Evolutionary conservation across 2,329 filamentous ascomycete genomes (phyloP).

Genomic region (Xylariaceae sp.): DNA sequence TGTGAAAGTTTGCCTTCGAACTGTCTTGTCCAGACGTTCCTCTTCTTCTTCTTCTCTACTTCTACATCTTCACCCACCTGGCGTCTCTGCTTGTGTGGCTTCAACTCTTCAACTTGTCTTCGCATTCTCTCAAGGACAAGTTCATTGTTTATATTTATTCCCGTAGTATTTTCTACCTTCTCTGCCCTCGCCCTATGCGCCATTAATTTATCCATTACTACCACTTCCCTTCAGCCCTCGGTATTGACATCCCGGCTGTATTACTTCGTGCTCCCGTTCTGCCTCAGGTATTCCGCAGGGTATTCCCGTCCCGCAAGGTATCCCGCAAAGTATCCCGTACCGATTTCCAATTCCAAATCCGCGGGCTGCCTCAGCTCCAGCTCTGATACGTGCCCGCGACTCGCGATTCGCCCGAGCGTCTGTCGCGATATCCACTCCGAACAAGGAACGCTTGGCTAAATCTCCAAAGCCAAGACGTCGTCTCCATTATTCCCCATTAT

Average conservation of each 20-base stretch:
- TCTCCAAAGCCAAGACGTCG: neutral
- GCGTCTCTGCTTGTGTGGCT: too few relatives aligned
- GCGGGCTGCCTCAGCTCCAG: neutral
- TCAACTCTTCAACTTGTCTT: neutral
- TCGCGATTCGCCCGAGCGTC: neutral
- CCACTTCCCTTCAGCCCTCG: neutral
- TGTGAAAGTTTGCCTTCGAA: neutral
- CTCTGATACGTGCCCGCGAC: neutral
- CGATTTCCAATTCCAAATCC: neutral
- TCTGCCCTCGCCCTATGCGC: neutral
- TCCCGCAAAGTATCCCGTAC: too few relatives aligned
- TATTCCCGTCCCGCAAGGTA: neutral
- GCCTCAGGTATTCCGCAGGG: neutral
- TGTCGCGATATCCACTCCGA: slow-evolving; percentile 1
- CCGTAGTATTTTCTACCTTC: neutral
- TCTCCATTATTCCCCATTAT: neutral
- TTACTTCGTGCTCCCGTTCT: neutral
- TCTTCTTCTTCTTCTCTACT: neutral
- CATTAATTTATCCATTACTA: neutral
- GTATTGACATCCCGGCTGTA: neutral
- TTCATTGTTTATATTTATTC: neutral
- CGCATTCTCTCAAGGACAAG: neutral
- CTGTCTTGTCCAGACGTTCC: neutral
- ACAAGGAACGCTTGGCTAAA: neutral
- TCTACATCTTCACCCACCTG: too few relatives aligned